Conservation (phyloP, 768 basidiomycete species). For the Phlegmacium glaucopus region DNA sequence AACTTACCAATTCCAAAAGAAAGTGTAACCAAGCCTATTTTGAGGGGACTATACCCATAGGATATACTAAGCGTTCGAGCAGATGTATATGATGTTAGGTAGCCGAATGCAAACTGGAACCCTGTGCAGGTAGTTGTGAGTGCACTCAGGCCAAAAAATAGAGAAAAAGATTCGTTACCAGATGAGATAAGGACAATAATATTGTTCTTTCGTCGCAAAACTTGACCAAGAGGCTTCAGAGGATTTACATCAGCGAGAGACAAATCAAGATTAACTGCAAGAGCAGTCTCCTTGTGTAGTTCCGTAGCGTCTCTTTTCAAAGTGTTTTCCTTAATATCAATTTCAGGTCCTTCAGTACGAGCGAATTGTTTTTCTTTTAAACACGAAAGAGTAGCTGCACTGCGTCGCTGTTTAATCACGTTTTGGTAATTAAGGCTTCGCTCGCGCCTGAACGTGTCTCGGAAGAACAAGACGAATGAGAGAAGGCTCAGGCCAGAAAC, state of each 20-base stretch:
- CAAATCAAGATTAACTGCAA: conserved; percentile 38
- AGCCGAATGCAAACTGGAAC: conserved; percentile 67
- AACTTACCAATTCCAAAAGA: conserved; percentile 63
- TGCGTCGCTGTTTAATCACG: conserved; percentile 46
- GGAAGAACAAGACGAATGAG: conserved; percentile 65
- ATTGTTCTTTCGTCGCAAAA: conserved; percentile 66
- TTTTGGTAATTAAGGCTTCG: conserved; percentile 79
- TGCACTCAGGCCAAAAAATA: neutral
- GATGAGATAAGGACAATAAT: conserved; percentile 61
- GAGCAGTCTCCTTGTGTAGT: conserved; percentile 5
- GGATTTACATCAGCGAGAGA: conserved; percentile 76
- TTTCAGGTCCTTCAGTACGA: neutral
- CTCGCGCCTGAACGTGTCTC: conserved; percentile 80
- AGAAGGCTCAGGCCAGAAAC: conserved; percentile 52
- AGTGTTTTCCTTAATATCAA: conserved; percentile 23
- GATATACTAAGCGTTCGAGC: conserved; percentile 60
- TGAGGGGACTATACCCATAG: conserved; percentile 67
- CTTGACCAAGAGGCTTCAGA: conserved; percentile 52
- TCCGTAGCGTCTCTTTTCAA: conserved; percentile 17
- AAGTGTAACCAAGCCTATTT: conserved; percentile 75
- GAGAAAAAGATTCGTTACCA: conserved; percentile 35
- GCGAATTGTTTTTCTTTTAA: too few relatives aligned
- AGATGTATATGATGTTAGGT: conserved; percentile 70
- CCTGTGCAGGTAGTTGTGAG: conserved; percentile 34
- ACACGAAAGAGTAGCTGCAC: conserved; percentile 4